Conservation (phyloP, 2,329 filamentous ascomycete genomes). For the Botrytis porri region DNA sequence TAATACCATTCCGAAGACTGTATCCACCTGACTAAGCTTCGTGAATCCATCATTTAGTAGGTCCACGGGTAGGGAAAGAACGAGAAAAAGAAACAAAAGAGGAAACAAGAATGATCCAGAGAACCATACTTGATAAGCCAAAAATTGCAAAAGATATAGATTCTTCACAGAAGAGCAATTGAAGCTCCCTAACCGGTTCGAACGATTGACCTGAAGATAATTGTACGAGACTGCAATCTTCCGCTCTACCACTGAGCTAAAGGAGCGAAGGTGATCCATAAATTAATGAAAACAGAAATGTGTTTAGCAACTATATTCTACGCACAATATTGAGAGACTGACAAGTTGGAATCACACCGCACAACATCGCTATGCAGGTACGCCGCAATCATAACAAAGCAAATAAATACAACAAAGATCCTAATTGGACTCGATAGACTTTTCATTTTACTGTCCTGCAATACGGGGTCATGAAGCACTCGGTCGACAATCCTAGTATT, state of each 20-base stretch:
- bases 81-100: background rate
- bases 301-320: background rate
- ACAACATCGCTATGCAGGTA: background rate
- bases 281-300: accelerated
- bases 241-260: conserved; percentile 32
- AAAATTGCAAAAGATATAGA: background rate
- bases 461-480: background rate
- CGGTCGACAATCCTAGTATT: background rate
- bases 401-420: background rate
- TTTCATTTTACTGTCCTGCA: background rate
- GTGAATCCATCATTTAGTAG: background rate
- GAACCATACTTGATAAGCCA: too few relatives aligned
- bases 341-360: too few relatives aligned
- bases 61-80: background rate
- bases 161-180: background rate
- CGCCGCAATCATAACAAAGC: background rate
- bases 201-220: conserved; percentile 30
- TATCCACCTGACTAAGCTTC: background rate
- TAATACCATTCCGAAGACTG: background rate
- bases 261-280: conserved; percentile 16
- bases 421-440: background rate
- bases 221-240: conserved; percentile 24
- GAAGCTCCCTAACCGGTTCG: conserved; percentile 29
- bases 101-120: too few relatives aligned
- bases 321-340: accelerated